Evolutionary conservation across 345 rosid genomes (phyloP).

Genomic region (Toxicodendron radicans): DNA sequence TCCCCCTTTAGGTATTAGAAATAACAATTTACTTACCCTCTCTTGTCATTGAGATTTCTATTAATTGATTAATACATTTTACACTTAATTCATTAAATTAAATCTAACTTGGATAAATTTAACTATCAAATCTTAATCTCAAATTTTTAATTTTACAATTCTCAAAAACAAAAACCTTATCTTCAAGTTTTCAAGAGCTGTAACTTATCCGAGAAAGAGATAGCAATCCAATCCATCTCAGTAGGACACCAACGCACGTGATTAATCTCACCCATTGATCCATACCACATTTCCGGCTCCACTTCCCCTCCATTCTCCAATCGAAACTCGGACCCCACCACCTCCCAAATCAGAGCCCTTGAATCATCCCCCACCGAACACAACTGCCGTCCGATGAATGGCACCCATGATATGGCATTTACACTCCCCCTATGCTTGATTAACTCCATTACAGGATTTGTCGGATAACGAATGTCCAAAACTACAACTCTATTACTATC

Average conservation of each 20-base stretch:
- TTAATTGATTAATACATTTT: too few relatives aligned
- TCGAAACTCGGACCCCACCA: constrained; percentile 8
- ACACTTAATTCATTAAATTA: too few relatives aligned
- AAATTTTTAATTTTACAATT: too few relatives aligned
- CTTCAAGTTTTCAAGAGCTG: constrained; percentile 46
- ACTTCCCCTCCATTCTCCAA: constrained; percentile 12
- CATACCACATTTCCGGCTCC: constrained; percentile 57
- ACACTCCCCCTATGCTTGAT: constrained; percentile 45
- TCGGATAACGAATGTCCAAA: constrained; percentile 59
- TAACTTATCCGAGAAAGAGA: constrained; percentile 36
- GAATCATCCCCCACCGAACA: constrained; percentile 61
- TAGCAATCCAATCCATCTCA: constrained; percentile 48
- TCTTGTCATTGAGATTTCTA: too few relatives aligned
- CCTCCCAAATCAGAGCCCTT: constrained; percentile 53
- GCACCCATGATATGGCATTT: constrained; percentile 54
- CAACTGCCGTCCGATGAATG: constrained; percentile 34
- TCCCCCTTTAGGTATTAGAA: too few relatives aligned
- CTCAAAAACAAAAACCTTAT: background rate
- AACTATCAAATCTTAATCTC: too few relatives aligned
- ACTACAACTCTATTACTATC: constrained; percentile 51
- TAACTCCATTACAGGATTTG: constrained; percentile 44
- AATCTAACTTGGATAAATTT: too few relatives aligned
- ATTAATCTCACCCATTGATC: constrained; percentile 47
- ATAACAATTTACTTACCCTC: too few relatives aligned
- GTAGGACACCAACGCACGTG: constrained; percentile 49